Conservation (phyloP, 139 green algal species). For the Micromonas commoda region DNA sequence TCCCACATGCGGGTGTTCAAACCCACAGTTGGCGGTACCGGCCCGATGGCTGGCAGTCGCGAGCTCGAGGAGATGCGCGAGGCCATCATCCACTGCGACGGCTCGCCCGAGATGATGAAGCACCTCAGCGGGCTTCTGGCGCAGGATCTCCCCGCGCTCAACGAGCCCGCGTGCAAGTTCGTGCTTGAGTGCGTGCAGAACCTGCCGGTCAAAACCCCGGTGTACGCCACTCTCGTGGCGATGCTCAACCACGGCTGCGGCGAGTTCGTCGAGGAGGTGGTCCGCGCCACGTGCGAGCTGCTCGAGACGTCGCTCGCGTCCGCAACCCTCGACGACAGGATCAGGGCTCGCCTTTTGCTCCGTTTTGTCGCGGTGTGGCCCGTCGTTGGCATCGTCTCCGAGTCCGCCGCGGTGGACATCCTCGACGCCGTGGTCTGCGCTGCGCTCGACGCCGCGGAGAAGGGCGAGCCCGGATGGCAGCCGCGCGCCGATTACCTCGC, state of each 20-base stretch:
- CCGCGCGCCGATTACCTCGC: conserved; percentile 7
- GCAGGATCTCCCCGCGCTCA: not conserved
- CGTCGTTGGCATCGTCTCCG: not conserved
- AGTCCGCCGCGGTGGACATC: not conserved
- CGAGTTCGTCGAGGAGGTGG: conserved; percentile 39
- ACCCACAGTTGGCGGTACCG: not conserved
- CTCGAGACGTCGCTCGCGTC: conserved; percentile 21
- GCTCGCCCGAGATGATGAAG: not conserved
- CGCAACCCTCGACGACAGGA: not conserved
- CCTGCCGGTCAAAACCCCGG: conserved; percentile 57
- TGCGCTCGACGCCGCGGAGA: not conserved
- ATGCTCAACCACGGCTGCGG: conserved; percentile 39
- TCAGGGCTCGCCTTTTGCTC: not conserved
- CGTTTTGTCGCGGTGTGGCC: not conserved
- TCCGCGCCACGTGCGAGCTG: conserved; percentile 19
- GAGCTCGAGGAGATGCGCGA: conserved; percentile 14
- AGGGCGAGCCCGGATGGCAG: not conserved
- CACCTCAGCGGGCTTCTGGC: not conserved
- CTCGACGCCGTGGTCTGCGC: not conserved
- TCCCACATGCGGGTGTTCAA: not conserved
- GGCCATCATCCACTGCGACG: conserved; percentile 21
- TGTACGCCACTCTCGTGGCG: conserved; percentile 64
- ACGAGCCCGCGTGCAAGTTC: conserved; percentile 32
- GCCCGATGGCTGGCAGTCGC: not conserved
- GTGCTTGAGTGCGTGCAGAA: conserved; percentile 62